Base-by-base conservation (phyloP, 164 flowering plant genomes). In the Litsea cubeba region DNA sequence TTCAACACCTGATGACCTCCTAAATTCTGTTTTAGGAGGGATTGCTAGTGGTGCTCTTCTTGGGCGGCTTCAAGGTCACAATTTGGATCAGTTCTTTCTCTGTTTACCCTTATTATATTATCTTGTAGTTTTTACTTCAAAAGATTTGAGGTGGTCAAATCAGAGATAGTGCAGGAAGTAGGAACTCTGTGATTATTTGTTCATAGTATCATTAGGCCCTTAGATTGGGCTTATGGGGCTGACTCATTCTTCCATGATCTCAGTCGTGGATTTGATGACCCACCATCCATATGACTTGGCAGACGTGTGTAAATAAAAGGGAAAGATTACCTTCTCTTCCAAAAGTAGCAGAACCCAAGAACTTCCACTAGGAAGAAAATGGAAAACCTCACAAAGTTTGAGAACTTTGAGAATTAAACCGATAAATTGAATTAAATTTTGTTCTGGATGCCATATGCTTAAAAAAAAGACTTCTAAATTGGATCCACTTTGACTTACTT, bases 51-150 rank as follows among this genome's bases (percentile, higher is more conserved):
- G 98, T 65, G 95, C 94, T 71, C 64, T 93, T 77, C 95, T 95
- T 54, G 99, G 98, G 11, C 91, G 98, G 64, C 91, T 93, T 82
- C 99, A 93, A 90, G 99, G 99, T 89, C 50, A 68, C 24, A 11
- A 65, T 58, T 26, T 14, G 3, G 23, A 18, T 1, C 35, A 22
- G 18, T 35, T 51, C 51, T 49, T 71, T 62, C 20, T 46, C 12
- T 54, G 62, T 25, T 40, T 67, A 22, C 17, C 22, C 46, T 40
- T 8, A 40, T 8, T 32, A 51, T 24, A 17, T 64, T n/a, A 15
- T 66, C 51, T 28, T 73, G 10, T 12, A 12, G 12, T 4, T 15
- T 24, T 15, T 66, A 22, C 17, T 26, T 10, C 4, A 24, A 24
- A 65, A 50, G 4, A 20, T 2, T 40, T 60, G 46, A 28, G n/a